Evolutionary conservation across 805 yeast genomes (phyloP).

Genomic region (Teunomyces panamensis): DNA sequence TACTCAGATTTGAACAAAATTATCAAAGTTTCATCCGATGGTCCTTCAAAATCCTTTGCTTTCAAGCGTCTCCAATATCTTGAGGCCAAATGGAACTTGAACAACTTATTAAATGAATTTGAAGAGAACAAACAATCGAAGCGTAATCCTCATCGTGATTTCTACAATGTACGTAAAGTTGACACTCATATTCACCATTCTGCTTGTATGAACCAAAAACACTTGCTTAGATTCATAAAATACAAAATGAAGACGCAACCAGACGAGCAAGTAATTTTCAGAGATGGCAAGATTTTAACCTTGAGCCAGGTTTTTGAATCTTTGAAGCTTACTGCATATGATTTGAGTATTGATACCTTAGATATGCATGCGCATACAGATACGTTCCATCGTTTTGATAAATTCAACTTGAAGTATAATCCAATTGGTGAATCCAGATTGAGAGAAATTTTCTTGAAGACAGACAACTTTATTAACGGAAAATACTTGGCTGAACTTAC

Average conservation of each 20-base stretch:
- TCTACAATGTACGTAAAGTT: constrained; percentile 93
- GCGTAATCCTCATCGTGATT: constrained; percentile 94
- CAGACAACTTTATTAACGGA: constrained; percentile 90
- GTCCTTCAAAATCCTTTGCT: constrained; percentile 95
- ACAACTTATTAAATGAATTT: constrained; percentile 82
- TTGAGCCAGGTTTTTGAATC: constrained; percentile 89
- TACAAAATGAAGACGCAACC: constrained; percentile 86
- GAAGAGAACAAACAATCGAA: constrained; percentile 90
- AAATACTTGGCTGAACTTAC: constrained; percentile 90
- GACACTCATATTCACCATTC: constrained; percentile 99
- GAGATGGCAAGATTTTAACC: constrained; percentile 88
- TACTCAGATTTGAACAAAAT: constrained; percentile 78
- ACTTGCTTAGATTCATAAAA: constrained; percentile 88
- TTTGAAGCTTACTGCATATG: constrained; percentile 87
- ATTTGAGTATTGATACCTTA: constrained; percentile 89
- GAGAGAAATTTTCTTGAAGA: constrained; percentile 92
- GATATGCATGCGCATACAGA: constrained; percentile 99
- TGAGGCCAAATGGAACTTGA: constrained; percentile 96
- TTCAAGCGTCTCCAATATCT: constrained; percentile 88
- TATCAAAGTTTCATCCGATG: constrained; percentile 78
- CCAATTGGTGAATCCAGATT: constrained; percentile 98
- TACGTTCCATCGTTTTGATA: constrained; percentile 96
- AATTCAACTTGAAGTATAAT: constrained; percentile 93
- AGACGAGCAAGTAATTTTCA: constrained; percentile 84
- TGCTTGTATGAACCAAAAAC: constrained; percentile 99